Conservation (phyloP, 768 basidiomycete genomes). For the Nevesoporus exiguus region DNA sequence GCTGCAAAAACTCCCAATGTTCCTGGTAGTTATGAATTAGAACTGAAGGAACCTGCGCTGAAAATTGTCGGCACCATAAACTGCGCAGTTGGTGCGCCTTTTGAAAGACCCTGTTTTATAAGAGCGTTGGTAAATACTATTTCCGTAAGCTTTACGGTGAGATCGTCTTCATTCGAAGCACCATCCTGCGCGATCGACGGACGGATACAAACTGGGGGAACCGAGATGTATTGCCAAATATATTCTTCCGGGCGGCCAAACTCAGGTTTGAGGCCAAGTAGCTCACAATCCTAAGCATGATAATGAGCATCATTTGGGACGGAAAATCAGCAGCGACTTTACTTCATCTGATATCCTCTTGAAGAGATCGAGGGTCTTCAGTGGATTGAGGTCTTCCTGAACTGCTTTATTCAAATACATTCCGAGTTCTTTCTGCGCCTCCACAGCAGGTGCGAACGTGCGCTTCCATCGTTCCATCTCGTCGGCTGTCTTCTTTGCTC, state of each 20-base stretch:
- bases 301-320: neutral
- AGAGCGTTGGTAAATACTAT: constrained; percentile 93
- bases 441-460: constrained; percentile 77
- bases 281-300: constrained; percentile 77
- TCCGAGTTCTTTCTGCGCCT: constrained; percentile 82
- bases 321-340: constrained; percentile 4
- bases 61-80: constrained; percentile 62
- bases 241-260: constrained; percentile 95
- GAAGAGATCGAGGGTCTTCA: constrained; percentile 92
- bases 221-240: constrained; percentile 98
- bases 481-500: constrained; percentile 87
- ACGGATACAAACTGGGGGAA: constrained; percentile 95
- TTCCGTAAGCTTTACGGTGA: constrained; percentile 96
- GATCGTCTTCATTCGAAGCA: constrained; percentile 96
- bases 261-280: constrained; percentile 84
- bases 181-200: constrained; percentile 98
- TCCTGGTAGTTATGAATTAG: constrained; percentile 48
- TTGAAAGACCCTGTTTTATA: constrained; percentile 84
- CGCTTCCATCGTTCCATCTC: constrained; percentile 86
- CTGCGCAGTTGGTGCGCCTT: constrained; percentile 83
- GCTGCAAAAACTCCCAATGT: constrained; percentile 97
- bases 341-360: constrained; percentile 91
- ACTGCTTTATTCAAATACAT: constrained; percentile 84
- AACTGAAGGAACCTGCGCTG: neutral
- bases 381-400: constrained; percentile 89